Evolutionary conservation across 805 yeast species (phyloP).

Genomic region (Saccharomycodes ludwigii): DNA sequence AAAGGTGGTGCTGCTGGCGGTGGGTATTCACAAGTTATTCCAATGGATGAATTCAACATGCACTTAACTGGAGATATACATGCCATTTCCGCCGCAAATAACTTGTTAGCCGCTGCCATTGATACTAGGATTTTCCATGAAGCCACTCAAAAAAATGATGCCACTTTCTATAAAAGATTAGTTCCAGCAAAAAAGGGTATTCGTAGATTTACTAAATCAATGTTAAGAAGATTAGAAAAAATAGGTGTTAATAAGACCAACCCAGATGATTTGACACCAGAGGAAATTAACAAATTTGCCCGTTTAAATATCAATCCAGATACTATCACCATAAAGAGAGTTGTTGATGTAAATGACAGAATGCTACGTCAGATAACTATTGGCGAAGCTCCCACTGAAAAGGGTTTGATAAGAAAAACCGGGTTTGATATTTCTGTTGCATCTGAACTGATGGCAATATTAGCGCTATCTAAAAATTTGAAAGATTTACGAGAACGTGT

Average conservation of each 20-base stretch:
- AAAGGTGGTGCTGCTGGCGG: slow-evolving; percentile 99
- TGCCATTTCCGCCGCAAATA: slow-evolving; percentile 89
- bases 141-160: slow-evolving; percentile 64
- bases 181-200: slow-evolving; percentile 78
- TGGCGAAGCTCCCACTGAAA: slow-evolving; percentile 89
- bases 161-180: slow-evolving; percentile 69
- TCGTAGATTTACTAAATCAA: slow-evolving; percentile 66
- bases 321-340: slow-evolving; percentile 84
- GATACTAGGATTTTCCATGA: slow-evolving; percentile 97
- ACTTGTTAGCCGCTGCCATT: slow-evolving; percentile 88
- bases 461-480: slow-evolving; percentile 70
- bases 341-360: slow-evolving; percentile 89
- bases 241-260: slow-evolving; percentile 73
- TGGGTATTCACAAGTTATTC: slow-evolving; percentile 94
- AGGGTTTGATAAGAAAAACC: slow-evolving; percentile 71
- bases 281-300: slow-evolving; percentile 64
- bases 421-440: slow-evolving; percentile 97
- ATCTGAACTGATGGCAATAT: slow-evolving; percentile 89
- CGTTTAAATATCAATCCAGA: slow-evolving; percentile 82
- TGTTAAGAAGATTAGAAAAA: slow-evolving; percentile 63
- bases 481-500: slow-evolving; percentile 78
- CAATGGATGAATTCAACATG: slow-evolving; percentile 98
- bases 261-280: slow-evolving; percentile 69
- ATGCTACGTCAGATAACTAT: slow-evolving; percentile 78
- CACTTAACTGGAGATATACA: slow-evolving; percentile 97